Evolutionary conservation across 192 early-diverging fungal genomes (phyloP), one percentile per base, ranked within the genome.

Genomic region (Geosiphon pyriformis): DNA sequence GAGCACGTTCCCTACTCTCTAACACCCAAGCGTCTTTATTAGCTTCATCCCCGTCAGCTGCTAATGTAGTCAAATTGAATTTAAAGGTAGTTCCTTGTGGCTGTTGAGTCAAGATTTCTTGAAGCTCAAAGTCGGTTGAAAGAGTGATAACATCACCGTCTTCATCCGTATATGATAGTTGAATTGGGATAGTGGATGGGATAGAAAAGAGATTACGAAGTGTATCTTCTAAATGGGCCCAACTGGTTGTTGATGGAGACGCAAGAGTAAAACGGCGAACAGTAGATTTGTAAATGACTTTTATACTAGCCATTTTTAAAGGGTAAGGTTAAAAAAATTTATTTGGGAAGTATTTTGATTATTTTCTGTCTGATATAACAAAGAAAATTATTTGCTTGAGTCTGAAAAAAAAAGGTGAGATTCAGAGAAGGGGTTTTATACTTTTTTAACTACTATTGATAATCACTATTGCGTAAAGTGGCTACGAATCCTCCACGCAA

Each of bases 61-160:
- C 27, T 50, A 46, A 12, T 31, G n/a, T 8, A 49, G 0, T 22
- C 11, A 35, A 46, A 17, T 31, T 22, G 22, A 65, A 65, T 34
- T 54, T 65, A 11, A 37, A 22, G 8, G 53, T 55, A 48, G 61
- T 57, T 58, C 29, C 18, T 25, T 20, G 23, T 4, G 8, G 17
- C 20, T 63, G 51, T 3, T 55, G 22, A n/a, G 51, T 47, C 31
- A 67, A 48, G 26, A 59, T 1, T 42, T 71, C 70, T 29, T 30
- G 56, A 8, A 71, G 42, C 35, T 71, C 70, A 4, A 58, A 59
- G 31, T 59, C 48, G 25, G 35, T 71, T 10, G 62, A 48, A 17
- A 67, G 18, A 8, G 65, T 56, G 29, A 67, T 53, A 10, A 34
- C 53, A 32, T 67, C 65, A 30, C 49, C 49, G 20, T 67, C 65